These are phyloP conservation scores for Colletotrichum cordylinicola DNA, from an alignment of 2,329 filamentous ascomycete species.

Conservation along the genomic window DNA sequence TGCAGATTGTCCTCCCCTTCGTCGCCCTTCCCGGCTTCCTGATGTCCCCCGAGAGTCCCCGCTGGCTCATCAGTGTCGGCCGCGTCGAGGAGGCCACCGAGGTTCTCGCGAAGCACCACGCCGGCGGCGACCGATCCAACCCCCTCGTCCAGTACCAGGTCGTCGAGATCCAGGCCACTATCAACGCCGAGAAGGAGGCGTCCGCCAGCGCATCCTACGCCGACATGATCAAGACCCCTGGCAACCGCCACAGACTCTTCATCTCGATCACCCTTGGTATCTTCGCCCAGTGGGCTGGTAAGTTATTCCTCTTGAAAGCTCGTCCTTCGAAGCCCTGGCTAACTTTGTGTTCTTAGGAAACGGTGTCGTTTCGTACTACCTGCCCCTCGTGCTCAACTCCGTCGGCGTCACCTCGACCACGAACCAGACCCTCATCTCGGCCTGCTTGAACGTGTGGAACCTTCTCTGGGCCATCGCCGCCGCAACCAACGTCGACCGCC, in stretches of 20 bases:
- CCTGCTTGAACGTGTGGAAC: conserved; percentile 20
- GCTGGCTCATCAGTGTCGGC: conserved; percentile 32
- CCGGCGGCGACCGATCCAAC: conserved; percentile 43
- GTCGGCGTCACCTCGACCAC: conserved; percentile 35
- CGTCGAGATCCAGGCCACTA: conserved; percentile 27
- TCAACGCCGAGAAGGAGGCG: conserved; percentile 24
- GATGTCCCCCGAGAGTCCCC: conserved; percentile 33
- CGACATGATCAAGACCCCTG: conserved; percentile 25
- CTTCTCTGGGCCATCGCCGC: conserved; percentile 16
- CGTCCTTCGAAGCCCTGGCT: fast-evolving
- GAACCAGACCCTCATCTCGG: conserved; percentile 41
- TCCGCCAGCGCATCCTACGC: conserved; percentile 7
- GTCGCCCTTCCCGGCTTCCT: conserved; percentile 33
- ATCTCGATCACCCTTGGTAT: conserved; percentile 33
- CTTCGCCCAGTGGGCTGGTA: conserved; percentile 29
- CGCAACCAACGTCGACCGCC: conserved; percentile 13
- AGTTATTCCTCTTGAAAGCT: fast-evolving
- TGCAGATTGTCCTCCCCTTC: conserved; percentile 51
- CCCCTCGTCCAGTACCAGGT: conserved; percentile 39
- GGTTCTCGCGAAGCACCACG: conserved; percentile 45
- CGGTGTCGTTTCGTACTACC: conserved; percentile 35
- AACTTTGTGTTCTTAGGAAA: background rate
- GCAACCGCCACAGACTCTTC: conserved; percentile 33
- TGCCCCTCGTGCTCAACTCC: conserved; percentile 26
- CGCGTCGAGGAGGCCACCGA: conserved; percentile 36